A percentile compares a stretch with the other conserved stretches of the same genome.
Evolutionary conservation across 225 moss, liverwort and hornwort species (phyloP).

Genomic region (Ulota crispa): DNA sequence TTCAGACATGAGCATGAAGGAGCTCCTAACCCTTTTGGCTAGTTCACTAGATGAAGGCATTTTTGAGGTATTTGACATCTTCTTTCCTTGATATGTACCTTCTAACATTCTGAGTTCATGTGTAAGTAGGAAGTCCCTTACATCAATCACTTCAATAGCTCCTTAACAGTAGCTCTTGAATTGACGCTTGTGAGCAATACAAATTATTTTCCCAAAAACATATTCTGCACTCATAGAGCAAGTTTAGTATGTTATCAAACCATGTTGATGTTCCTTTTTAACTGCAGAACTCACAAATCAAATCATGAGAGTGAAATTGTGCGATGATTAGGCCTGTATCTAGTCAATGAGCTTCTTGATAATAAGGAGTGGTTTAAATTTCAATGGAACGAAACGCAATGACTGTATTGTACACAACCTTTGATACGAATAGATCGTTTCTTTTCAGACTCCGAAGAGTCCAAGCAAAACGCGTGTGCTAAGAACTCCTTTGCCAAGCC

Average conservation of each 20-base stretch:
- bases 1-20: background rate
- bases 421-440: background rate
- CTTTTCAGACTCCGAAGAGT: slow-evolving; percentile 1
- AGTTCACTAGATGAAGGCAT: background rate
- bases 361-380: background rate
- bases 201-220: too few relatives aligned
- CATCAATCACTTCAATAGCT: background rate
- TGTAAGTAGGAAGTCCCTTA: background rate
- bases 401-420: background rate
- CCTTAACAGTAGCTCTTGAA: background rate
- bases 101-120: background rate
- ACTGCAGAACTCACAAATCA: background rate
- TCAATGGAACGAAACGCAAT: background rate
- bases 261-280: background rate
- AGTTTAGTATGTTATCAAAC: background rate
- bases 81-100: background rate
- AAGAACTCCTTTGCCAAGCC: background rate
- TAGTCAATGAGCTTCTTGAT: background rate
- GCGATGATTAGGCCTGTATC: background rate
- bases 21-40: background rate
- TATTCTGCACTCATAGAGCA: background rate
- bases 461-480: background rate
- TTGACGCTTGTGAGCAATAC: too few relatives aligned
- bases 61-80: background rate
- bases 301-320: background rate